Conservation (phyloP, 2,329 filamentous ascomycete genomes). For the Colletotrichum sp. region DNA sequence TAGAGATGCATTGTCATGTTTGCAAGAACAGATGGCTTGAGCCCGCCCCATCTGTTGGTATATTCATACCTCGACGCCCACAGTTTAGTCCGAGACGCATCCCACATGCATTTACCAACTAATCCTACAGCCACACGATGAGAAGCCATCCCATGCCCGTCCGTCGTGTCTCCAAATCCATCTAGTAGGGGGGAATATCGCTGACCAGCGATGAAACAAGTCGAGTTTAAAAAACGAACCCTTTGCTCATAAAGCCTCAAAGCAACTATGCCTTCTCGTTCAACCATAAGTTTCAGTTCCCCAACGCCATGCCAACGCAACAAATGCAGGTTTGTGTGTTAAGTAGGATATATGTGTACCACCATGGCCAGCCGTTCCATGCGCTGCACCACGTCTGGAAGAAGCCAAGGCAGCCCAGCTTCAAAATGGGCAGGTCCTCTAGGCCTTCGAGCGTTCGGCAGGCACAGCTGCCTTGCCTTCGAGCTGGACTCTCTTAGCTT, state of each 20-base stretch:
- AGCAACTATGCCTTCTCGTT: neutral
- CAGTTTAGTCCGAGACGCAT: neutral
- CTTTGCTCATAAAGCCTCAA: neutral
- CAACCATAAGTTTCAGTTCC: neutral
- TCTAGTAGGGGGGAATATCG: neutral
- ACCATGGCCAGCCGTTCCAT: neutral
- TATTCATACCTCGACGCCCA: neutral
- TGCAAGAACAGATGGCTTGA: neutral
- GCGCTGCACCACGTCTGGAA: neutral
- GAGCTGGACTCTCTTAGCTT: conserved; percentile 32
- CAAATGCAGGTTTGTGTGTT: conserved; percentile 8
- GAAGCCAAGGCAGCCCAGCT: neutral
- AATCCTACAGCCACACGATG: neutral
- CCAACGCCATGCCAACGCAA: conserved; percentile 20
- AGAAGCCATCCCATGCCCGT: neutral
- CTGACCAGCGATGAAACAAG: neutral
- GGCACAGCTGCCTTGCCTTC: conserved; percentile 11
- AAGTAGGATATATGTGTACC: neutral
- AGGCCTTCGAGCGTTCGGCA: conserved; percentile 8
- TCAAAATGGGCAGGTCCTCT: neutral
- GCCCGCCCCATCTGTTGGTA: neutral
- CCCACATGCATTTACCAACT: neutral
- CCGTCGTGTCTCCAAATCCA: neutral
- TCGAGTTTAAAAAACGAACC: neutral
- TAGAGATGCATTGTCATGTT: neutral